Conservation (phyloP, 805 yeast species). For the Saccharomycopsis amapae region DNA sequence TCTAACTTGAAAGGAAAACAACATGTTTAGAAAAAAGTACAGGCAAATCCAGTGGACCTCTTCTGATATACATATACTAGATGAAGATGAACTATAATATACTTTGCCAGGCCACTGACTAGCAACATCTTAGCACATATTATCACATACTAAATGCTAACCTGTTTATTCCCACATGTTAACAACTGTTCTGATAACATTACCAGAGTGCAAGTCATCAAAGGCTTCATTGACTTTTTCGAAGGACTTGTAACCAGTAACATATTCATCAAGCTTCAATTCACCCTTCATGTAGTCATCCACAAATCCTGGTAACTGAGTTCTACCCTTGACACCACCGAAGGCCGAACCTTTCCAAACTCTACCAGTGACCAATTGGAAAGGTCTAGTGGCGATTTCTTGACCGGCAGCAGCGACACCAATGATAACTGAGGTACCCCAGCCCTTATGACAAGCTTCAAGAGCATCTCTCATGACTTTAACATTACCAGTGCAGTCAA, state of each 20-base stretch:
- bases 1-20: not conserved
- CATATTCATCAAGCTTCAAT: slow-evolving; percentile 88
- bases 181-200: slow-evolving; percentile 88
- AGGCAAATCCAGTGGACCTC: too few relatives aligned
- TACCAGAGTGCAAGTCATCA: slow-evolving; percentile 91
- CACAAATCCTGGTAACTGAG: slow-evolving; percentile 88
- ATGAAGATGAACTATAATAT: too few relatives aligned
- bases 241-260: slow-evolving; percentile 82
- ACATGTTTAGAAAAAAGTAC: not conserved
- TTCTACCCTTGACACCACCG: slow-evolving; percentile 97
- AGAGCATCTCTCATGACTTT: slow-evolving; percentile 92
- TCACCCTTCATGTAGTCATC: slow-evolving; percentile 75
- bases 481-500: slow-evolving; percentile 97
- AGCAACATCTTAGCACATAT: too few relatives aligned
- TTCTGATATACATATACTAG: too few relatives aligned
- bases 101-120: too few relatives aligned
- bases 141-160: too few relatives aligned
- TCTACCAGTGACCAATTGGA: slow-evolving; percentile 98
- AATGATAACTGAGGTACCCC: slow-evolving; percentile 93
- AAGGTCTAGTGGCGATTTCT: slow-evolving; percentile 95
- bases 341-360: slow-evolving; percentile 99
- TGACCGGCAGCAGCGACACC: slow-evolving; percentile 99
- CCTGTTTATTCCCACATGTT: slow-evolving; percentile 32
- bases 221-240: slow-evolving; percentile 80
- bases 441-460: slow-evolving; percentile 97